phyloP scores from a whole-genome alignment of 495 filamentous ascomycete genomes.

The Trichoderma erinaceum region DNA sequence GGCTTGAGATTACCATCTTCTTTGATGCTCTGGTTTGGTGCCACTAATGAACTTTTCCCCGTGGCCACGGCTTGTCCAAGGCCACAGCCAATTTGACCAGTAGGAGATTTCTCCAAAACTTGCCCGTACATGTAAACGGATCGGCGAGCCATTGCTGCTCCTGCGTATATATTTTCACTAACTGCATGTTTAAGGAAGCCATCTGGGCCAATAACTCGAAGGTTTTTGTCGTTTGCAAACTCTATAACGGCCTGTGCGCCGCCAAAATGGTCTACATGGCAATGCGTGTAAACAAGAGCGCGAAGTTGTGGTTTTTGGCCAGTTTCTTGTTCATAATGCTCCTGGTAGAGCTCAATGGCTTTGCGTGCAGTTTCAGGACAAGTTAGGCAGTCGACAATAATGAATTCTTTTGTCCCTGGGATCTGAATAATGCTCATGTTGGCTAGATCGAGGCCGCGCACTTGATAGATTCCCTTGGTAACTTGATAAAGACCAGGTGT shows the following conservation, averaged over 20 bases:
- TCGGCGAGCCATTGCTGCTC: slow-evolving; percentile 18
- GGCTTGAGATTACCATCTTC: slow-evolving; percentile 8
- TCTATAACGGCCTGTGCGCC: slow-evolving; percentile 16
- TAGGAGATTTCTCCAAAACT: neutral
- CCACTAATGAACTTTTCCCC: slow-evolving; percentile 7
- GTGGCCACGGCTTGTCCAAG: neutral
- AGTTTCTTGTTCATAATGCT: neutral
- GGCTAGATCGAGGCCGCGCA: slow-evolving; percentile 17
- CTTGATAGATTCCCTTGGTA: slow-evolving; percentile 7
- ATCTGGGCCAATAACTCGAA: slow-evolving; percentile 17
- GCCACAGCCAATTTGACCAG: neutral
- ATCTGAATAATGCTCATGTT: slow-evolving; percentile 21
- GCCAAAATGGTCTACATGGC: slow-evolving; percentile 20
- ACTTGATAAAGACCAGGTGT: neutral
- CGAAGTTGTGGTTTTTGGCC: neutral
- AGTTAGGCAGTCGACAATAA: slow-evolving; percentile 19
- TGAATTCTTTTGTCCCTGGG: slow-evolving; percentile 13
- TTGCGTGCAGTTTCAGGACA: slow-evolving; percentile 12
- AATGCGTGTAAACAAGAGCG: slow-evolving; percentile 20
- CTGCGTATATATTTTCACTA: slow-evolving; percentile 20
- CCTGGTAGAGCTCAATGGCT: slow-evolving; percentile 15
- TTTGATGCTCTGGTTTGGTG: slow-evolving; percentile 17
- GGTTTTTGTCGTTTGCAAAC: slow-evolving; percentile 9
- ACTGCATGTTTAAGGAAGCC: slow-evolving; percentile 19
- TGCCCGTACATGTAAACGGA: slow-evolving; percentile 20